phyloP scores from a whole-genome alignment of 1,139 yeast species.

The Candida neerlandica region DNA sequence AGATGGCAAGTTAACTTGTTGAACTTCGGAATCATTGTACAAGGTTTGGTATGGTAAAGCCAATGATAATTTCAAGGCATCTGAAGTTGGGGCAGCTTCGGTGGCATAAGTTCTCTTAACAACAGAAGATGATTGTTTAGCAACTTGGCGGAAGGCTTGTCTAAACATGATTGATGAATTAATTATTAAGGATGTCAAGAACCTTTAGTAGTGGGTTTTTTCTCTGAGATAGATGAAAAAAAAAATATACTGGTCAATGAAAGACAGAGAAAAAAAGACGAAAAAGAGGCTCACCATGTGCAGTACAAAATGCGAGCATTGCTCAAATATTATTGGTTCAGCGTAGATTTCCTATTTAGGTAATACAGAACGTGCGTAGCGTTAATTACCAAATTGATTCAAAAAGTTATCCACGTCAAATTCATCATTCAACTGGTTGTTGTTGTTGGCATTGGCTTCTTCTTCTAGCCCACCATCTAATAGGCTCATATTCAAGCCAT shows the following conservation, averaged over 20 bases:
- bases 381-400: constrained; percentile 43
- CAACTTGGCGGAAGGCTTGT: constrained; percentile 65
- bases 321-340: constrained; percentile 30
- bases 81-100: constrained; percentile 72
- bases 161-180: constrained; percentile 56
- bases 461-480: constrained; percentile 38
- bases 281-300: neutral
- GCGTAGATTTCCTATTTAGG: constrained; percentile 33
- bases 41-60: constrained; percentile 85
- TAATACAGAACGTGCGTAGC: constrained; percentile 13
- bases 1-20: constrained; percentile 96
- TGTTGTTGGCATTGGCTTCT: constrained; percentile 18
- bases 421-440: constrained; percentile 29
- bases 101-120: constrained; percentile 89
- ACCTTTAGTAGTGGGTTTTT: constrained; percentile 3
- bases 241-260: neutral
- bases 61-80: constrained; percentile 82
- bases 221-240: constrained; percentile 6
- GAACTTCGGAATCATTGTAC: constrained; percentile 53
- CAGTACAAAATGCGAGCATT: constrained; percentile 8
- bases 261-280: neutral
- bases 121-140: constrained; percentile 62
- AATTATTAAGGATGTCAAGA: neutral
- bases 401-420: constrained; percentile 52
- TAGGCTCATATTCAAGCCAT: constrained; percentile 47